Base-by-base conservation (phyloP, 2,329 filamentous ascomycete genomes). In the Graphium sp. region DNA sequence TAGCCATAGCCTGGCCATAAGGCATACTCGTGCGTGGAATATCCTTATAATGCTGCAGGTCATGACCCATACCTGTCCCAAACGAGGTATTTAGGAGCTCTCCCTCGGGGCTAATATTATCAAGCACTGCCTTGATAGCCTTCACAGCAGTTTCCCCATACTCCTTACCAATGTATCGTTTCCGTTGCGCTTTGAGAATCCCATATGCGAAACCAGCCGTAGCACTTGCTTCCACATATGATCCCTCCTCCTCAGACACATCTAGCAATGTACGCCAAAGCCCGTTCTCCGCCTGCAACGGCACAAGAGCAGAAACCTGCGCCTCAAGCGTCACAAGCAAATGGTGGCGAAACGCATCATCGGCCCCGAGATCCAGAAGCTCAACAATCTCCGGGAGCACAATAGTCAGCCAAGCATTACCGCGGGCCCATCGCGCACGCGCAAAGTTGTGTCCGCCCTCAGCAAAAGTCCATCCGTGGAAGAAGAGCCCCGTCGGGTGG, bases 381-480 rank as follows among this genome's bases (percentile, higher is more conserved):
- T 85, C 80, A 32, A 87, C 61, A 39, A 85, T 78, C 42, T 87
- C 80, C 1, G 79, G 79, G 30, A 85, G 79, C n/a, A 71, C 79
- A 34, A 87, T 85, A 1, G 79, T 85, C 26, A 87, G 45, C 80
- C 80, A 87, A 35, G 60, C 64, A 44, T 81, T 81, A 12, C 67
- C 66, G 16, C 67, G 49, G 2, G 62, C 67, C 67, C 67, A 73
- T 7, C 60, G 46, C 1, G 66, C 67, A 27, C 55, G 46, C 0
- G 67, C 67, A 38, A 72, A 72, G 45, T 72, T 68, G 45, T 72
- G 66, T 1, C 71, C 75, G 7, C 65, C 66, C 2, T 72, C 64
- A 27, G 74, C 63, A 39, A 83, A 85, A 7, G 74, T 75, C 80
- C 80, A 87, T 17, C 80, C 80, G 48, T 87, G 80, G 56, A 77